A percentile compares a stretch with the other conserved stretches of the same genome.
phyloP scores from a whole-genome alignment of 768 basidiomycete species.

The Plicaturopsis crispa region DNA sequence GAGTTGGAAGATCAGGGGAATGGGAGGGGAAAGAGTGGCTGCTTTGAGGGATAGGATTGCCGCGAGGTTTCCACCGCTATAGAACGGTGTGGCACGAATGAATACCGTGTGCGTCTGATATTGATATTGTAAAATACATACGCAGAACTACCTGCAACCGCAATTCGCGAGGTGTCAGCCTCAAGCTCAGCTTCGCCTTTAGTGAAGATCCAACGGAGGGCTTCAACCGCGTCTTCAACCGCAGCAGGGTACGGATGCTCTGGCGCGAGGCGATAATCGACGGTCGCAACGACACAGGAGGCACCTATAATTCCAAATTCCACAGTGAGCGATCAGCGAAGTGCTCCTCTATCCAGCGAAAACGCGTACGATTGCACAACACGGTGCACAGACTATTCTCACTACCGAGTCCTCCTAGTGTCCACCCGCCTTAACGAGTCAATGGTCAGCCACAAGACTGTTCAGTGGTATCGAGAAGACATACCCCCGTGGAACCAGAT shows the following conservation, averaged over 20 bases:
- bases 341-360: background rate
- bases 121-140: constrained; percentile 15
- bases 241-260: constrained; percentile 67
- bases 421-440: constrained; percentile 58
- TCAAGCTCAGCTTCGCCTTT: constrained; percentile 39
- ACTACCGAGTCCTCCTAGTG: constrained; percentile 54
- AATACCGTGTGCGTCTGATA: too few relatives aligned
- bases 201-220: constrained; percentile 51
- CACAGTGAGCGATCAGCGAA: background rate
- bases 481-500: constrained; percentile 71
- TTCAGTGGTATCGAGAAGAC: constrained; percentile 8
- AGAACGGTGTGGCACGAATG: background rate
- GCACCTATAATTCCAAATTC: too few relatives aligned
- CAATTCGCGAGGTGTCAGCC: constrained; percentile 44
- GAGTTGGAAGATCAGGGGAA: constrained; percentile 52
- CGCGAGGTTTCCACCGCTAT: constrained; percentile 65
- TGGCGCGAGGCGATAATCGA: constrained; percentile 68
- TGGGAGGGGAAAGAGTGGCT: constrained; percentile 34
- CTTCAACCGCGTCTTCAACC: constrained; percentile 62
- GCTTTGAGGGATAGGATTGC: constrained; percentile 62
- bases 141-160: constrained; percentile 73
- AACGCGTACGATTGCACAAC: constrained; percentile 45
- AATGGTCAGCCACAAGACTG: background rate
- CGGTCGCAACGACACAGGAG: constrained; percentile 53
- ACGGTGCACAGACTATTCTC: constrained; percentile 57